These are phyloP conservation scores for Globisporangium uncinulatum DNA, from an alignment of 352 stramenopile genomes.

Conservation along the genomic window DNA sequence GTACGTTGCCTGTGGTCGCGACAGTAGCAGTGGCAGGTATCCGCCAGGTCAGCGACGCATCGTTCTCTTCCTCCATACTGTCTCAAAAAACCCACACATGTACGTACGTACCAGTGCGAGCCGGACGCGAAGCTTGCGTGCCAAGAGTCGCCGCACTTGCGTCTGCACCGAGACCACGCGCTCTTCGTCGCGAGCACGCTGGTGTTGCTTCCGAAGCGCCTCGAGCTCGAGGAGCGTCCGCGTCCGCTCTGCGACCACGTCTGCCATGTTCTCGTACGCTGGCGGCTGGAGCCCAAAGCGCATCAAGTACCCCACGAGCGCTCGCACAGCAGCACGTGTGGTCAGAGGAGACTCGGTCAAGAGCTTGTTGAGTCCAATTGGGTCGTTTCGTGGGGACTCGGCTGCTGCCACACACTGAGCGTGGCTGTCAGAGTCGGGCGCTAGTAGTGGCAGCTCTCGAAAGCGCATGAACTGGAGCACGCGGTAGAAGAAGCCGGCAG, in stretches of 20 bases:
- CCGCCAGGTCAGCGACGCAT: neutral
- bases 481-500: constrained; percentile 24
- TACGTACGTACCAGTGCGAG: constrained; percentile 27
- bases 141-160: constrained; percentile 24
- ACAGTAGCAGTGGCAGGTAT: neutral
- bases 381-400: neutral
- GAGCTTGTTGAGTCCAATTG: neutral
- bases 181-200: constrained; percentile 13
- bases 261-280: constrained; percentile 31
- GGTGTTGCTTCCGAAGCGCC: neutral
- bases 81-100: neutral
- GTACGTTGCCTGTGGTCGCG: constrained; percentile 27
- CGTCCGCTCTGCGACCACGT: constrained; percentile 23
- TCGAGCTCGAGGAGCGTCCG: neutral
- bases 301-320: constrained; percentile 33
- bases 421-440: neutral
- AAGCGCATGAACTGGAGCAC: constrained; percentile 37
- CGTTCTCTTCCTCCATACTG: neutral
- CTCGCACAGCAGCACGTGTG: constrained; percentile 15
- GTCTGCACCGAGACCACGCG: constrained; percentile 31
- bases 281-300: constrained; percentile 20
- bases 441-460: constrained; percentile 11
- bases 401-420: neutral
- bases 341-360: neutral
- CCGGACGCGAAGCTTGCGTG: constrained; percentile 19